phyloP scores from a whole-genome alignment of 768 basidiomycete genomes.

The Auricularia sp. region DNA sequence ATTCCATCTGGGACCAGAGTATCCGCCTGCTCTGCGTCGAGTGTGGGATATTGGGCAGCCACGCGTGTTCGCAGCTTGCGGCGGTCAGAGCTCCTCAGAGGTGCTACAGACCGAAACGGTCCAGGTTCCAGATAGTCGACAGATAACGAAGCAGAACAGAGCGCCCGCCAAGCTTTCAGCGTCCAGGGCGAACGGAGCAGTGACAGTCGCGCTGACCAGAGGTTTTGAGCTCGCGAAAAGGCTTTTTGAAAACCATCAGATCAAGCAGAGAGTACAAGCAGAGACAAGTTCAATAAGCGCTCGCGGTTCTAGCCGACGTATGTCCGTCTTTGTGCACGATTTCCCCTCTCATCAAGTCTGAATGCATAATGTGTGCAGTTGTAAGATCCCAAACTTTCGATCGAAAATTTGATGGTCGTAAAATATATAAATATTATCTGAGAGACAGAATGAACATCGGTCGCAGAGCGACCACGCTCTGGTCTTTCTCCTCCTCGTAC shows the following conservation, averaged over 20 bases:
- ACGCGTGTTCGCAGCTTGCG: conserved; percentile 60
- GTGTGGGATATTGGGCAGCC: conserved; percentile 34
- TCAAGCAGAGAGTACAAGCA: too few relatives aligned
- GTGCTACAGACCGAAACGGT: conserved; percentile 28
- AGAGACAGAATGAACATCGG: too few relatives aligned
- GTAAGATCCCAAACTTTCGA: too few relatives aligned
- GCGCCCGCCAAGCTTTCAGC: background rate
- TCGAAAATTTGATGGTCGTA: too few relatives aligned
- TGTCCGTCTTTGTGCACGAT: too few relatives aligned
- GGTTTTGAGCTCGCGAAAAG: conserved; percentile 56
- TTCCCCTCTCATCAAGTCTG: too few relatives aligned
- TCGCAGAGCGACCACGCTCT: too few relatives aligned
- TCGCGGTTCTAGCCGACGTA: too few relatives aligned
- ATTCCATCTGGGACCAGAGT: conserved; percentile 67
- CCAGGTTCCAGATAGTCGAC: background rate
- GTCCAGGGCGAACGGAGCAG: background rate
- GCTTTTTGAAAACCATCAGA: conserved; percentile 53
- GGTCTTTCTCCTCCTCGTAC: too few relatives aligned
- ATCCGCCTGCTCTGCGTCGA: conserved; percentile 47
- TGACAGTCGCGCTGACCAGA: conserved; percentile 28
- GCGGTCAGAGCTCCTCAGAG: conserved; percentile 62
- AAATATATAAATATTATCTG: too few relatives aligned
- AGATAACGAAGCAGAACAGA: background rate
- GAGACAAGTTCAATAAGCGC: too few relatives aligned
- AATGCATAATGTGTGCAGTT: too few relatives aligned